These are phyloP conservation scores for Cyclospora cayetanensis DNA, from an alignment of 169 alveolate species.

Conservation along the genomic window DNA sequence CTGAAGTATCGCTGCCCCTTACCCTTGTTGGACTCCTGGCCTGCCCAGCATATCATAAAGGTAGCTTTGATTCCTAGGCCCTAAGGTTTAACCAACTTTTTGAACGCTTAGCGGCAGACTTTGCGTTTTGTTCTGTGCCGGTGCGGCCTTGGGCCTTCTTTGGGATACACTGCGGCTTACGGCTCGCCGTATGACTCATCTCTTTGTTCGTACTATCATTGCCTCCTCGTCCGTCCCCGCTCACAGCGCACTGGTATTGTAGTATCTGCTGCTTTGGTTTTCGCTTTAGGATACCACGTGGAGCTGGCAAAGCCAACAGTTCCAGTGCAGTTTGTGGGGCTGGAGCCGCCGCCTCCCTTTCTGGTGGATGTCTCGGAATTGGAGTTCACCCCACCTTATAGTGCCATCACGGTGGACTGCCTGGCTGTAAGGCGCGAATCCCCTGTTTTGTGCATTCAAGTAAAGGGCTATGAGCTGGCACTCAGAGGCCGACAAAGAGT, in stretches of 20 bases:
- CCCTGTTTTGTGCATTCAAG: too few relatives aligned
- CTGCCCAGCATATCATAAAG: slow-evolving; percentile 88
- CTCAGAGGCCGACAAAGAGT: too few relatives aligned
- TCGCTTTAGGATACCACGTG: slow-evolving; percentile 83
- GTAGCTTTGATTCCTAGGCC: slow-evolving; percentile 60
- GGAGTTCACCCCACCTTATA: slow-evolving; percentile 82
- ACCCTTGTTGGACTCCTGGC: slow-evolving; percentile 85
- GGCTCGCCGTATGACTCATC: background rate
- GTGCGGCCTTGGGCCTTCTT: background rate
- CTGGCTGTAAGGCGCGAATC: slow-evolving; percentile 39
- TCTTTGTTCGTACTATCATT: background rate
- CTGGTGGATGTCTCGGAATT: slow-evolving; percentile 86
- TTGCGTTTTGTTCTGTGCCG: background rate
- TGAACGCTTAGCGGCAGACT: background rate
- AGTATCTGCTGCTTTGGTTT: background rate
- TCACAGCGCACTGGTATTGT: background rate
- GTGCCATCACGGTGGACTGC: slow-evolving; percentile 81
- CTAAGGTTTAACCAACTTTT: background rate
- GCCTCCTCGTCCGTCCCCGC: background rate
- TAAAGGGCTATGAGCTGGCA: too few relatives aligned
- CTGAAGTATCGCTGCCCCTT: slow-evolving; percentile 83
- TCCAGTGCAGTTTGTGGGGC: slow-evolving; percentile 86
- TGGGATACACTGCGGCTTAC: too few relatives aligned
- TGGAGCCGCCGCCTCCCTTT: slow-evolving; percentile 85
- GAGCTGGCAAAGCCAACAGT: slow-evolving; percentile 84